Conservation (phyloP, 1,284 basidiomycete genomes). For the Cryptococcus sp. region DNA sequence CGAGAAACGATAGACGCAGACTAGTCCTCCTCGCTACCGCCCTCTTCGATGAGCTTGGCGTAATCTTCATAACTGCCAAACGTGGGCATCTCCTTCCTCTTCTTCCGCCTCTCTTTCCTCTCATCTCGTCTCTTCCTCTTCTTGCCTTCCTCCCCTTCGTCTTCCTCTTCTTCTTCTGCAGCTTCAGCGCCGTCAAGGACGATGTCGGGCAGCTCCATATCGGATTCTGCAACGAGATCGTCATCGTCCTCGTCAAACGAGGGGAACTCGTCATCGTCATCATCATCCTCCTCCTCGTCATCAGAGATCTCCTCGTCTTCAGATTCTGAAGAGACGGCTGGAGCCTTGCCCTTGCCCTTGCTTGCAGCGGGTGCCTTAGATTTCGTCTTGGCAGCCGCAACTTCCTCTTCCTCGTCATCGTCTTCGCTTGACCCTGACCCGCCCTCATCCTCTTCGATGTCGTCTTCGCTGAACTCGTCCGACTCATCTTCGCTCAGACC, state of each 20-base stretch:
- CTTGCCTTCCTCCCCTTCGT: conserved; percentile 56
- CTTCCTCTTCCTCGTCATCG: conserved; percentile 31
- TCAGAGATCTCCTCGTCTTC: conserved; percentile 15
- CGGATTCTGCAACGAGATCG: conserved; percentile 50
- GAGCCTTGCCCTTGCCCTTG: conserved; percentile 15
- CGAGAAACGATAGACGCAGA: not conserved
- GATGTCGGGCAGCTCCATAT: conserved; percentile 53
- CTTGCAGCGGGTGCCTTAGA: conserved; percentile 28
- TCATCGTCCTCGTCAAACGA: conserved; percentile 53
- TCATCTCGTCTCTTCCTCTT: conserved; percentile 59
- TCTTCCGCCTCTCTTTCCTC: conserved; percentile 58
- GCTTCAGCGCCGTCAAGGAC: conserved; percentile 39
- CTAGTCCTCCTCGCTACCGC: conserved; percentile 62
- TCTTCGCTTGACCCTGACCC: conserved; percentile 35
- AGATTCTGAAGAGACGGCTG: conserved; percentile 12
- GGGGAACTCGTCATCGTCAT: conserved; percentile 29
- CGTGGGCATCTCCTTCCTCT: conserved; percentile 77
- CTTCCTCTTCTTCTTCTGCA: conserved; percentile 54
- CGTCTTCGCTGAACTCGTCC: conserved; percentile 37
- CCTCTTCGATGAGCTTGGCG: conserved; percentile 84
- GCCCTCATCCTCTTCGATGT: conserved; percentile 29
- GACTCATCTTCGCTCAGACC: conserved; percentile 65
- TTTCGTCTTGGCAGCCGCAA: conserved; percentile 20
- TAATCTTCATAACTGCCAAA: conserved; percentile 97
- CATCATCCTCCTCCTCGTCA: conserved; percentile 2